phyloP scores from a whole-genome alignment of 2,329 filamentous ascomycete species.

The Cordyceps cateniannulata region DNA sequence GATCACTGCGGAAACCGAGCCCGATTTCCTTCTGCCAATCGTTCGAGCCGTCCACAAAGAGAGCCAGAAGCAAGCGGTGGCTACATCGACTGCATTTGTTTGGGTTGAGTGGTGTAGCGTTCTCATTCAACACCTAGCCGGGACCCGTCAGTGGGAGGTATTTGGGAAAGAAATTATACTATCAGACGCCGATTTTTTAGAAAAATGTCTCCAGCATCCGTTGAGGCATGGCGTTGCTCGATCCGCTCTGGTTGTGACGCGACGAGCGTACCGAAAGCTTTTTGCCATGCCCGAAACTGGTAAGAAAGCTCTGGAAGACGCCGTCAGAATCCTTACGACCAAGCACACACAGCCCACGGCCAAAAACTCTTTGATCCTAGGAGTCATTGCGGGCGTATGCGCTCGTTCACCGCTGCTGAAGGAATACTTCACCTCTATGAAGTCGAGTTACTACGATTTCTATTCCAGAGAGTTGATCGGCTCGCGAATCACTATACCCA shows the following conservation, averaged over 20 bases:
- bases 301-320: constrained; percentile 54
- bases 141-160: constrained; percentile 55
- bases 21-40: constrained; percentile 55
- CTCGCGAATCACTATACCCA: constrained; percentile 64
- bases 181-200: constrained; percentile 66
- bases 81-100: constrained; percentile 76
- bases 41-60: constrained; percentile 64
- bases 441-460: constrained; percentile 70
- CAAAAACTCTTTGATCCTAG: constrained; percentile 71
- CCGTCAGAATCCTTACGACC: constrained; percentile 60
- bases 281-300: constrained; percentile 52
- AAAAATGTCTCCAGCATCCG: constrained; percentile 65
- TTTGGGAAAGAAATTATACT: constrained; percentile 60
- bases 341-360: constrained; percentile 59
- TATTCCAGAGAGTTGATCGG: constrained; percentile 80
- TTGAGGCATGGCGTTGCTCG: constrained; percentile 59
- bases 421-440: constrained; percentile 54
- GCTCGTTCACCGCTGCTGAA: constrained; percentile 61
- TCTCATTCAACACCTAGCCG: constrained; percentile 64
- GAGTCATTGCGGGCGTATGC: constrained; percentile 81
- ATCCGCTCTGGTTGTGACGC: constrained; percentile 70
- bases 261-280: constrained; percentile 71
- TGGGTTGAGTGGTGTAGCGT: constrained; percentile 85
- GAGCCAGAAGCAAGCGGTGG: constrained; percentile 68
- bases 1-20: constrained; percentile 49